These are phyloP conservation scores for Eimeria praecox DNA, from an alignment of 169 alveolate species.

Conservation along the genomic window DNA sequence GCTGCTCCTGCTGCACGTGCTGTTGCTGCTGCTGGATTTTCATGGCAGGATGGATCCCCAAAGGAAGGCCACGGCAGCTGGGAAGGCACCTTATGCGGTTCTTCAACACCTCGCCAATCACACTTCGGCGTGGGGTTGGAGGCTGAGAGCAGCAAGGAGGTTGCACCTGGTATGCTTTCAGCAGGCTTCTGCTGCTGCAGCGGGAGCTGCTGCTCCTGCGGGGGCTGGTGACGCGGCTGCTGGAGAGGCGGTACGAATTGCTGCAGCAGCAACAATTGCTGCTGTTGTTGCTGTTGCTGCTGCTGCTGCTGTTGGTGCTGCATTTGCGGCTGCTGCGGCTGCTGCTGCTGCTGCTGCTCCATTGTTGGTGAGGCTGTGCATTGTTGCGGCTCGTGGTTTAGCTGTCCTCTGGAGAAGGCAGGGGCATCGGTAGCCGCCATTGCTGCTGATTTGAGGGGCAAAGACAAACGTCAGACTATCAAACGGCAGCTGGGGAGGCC, in stretches of 20 bases:
- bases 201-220: neutral
- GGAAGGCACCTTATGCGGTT: neutral
- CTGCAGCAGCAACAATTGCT: conserved; percentile 28
- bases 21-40: neutral
- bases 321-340: conserved; percentile 23
- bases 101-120: neutral
- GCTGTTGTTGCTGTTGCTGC: conserved; percentile 35
- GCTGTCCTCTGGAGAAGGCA: conserved; percentile 38
- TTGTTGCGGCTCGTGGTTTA: neutral
- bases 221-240: neutral
- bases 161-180: neutral
- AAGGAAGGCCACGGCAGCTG: neutral
- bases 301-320: conserved; percentile 18
- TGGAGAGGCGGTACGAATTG: neutral
- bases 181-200: neutral
- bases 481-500: neutral
- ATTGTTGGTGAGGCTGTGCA: neutral
- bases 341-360: neutral
- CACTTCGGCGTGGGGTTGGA: conserved; percentile 6
- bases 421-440: neutral
- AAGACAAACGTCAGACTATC: neutral
- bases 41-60: neutral
- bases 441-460: neutral
- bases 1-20: conserved; percentile 43
- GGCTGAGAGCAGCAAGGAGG: conserved; percentile 23